Conservation (phyloP, 2,329 filamentous ascomycete species). For the Trichocomaceae sp. region DNA sequence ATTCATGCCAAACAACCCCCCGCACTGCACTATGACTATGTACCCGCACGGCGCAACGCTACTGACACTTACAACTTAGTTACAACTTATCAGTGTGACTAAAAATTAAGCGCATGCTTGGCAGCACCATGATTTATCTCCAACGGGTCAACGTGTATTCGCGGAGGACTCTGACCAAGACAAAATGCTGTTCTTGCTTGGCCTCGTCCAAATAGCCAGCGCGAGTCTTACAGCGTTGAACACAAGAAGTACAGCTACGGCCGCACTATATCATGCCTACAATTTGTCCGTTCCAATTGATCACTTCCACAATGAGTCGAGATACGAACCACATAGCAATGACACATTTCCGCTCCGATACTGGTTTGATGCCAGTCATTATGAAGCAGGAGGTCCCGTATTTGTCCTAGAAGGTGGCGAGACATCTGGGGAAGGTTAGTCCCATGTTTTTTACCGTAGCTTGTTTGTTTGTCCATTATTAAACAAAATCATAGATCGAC, state of each 20-base stretch:
- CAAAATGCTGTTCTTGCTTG: conserved; percentile 6
- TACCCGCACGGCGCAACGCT: not conserved
- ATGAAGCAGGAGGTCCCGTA: conserved; percentile 70
- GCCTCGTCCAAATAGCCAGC: conserved; percentile 2
- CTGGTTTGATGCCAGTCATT: conserved; percentile 74
- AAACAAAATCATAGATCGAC: conserved; percentile 38
- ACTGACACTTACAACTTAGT: no score
- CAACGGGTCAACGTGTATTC: not conserved
- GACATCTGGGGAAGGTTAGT: conserved; percentile 42
- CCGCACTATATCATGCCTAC: conserved; percentile 39
- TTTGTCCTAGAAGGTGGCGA: conserved; percentile 72
- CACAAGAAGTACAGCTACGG: not conserved
- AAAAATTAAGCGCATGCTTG: not conserved
- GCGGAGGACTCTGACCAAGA: not conserved
- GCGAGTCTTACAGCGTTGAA: conserved; percentile 4
- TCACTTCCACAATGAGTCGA: conserved; percentile 73
- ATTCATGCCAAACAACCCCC: not conserved
- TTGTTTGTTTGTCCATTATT: not conserved
- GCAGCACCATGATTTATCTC: not conserved
- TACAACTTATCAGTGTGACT: not conserved
- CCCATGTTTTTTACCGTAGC: not conserved
- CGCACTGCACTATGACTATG: not conserved
- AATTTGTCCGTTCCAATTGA: conserved; percentile 59
- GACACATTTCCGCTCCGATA: conserved; percentile 66
- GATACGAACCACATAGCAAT: conserved; percentile 69